Percentiles rank a stretch among this genome's conserved stretches.
Conservation (phyloP, 2,329 filamentous ascomycete genomes). For the Xylariaceae sp. region DNA sequence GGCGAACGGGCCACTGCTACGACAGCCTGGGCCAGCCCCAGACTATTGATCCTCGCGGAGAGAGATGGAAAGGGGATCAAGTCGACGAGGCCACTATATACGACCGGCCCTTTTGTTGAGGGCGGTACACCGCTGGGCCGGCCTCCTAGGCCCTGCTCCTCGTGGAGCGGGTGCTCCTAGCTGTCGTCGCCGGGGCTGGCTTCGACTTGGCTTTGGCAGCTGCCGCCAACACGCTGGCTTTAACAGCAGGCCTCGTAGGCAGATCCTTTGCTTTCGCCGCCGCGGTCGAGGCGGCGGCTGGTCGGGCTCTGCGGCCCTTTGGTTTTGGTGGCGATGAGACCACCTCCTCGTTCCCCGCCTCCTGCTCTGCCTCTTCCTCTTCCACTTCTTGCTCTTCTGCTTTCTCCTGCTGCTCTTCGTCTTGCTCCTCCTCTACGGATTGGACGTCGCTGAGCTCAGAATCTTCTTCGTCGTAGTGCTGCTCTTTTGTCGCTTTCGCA, state of each 20-base stretch:
- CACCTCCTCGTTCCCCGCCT: constrained; percentile 14
- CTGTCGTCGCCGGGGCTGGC: constrained; percentile 12
- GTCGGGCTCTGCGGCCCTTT: constrained; percentile 19
- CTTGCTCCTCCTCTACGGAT: constrained; percentile 5
- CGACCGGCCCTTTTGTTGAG: too few species aligned
- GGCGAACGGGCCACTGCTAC: too few species aligned
- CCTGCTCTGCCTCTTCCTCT: constrained; percentile 9
- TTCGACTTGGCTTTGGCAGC: constrained; percentile 15
- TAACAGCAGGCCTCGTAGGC: constrained; percentile 19
- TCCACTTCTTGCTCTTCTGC: constrained; percentile 9
- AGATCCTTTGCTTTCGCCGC: constrained; percentile 15
- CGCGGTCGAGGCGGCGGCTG: constrained; percentile 8
- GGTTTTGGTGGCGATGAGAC: constrained; percentile 13
- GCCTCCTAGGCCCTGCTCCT: constrained; percentile 15
- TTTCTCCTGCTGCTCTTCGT: constrained; percentile 2
- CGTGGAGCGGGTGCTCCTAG: constrained; percentile 19
- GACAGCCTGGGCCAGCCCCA: too few species aligned
- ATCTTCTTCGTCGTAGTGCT: constrained; percentile 5
- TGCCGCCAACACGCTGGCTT: constrained; percentile 14
- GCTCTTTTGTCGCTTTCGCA: too few species aligned
- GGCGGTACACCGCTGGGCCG: too few species aligned
- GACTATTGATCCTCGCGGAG: too few species aligned
- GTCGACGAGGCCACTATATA: too few species aligned
- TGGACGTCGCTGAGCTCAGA: constrained; percentile 16
- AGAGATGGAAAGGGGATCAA: too few species aligned